Evolutionary conservation across 2,329 filamentous ascomycete species (phyloP).

Genomic region (Hypomyces rosellus): DNA sequence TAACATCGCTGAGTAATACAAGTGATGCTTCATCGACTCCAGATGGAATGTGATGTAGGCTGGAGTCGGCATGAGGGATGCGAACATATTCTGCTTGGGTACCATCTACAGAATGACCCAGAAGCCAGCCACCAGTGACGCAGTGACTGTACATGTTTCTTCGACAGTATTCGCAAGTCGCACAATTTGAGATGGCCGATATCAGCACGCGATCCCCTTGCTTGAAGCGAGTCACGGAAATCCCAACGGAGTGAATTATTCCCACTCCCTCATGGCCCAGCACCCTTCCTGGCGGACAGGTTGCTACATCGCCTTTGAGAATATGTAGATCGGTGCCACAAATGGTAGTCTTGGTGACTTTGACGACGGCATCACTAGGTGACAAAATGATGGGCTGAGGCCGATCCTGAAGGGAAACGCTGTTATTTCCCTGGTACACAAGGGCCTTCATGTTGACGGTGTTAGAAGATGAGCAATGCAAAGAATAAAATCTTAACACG

Average conservation of each 20-base stretch:
- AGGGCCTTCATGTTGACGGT: constrained; percentile 38
- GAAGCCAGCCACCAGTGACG: constrained; percentile 46
- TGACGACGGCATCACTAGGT: constrained; percentile 44
- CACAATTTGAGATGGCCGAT: constrained; percentile 45
- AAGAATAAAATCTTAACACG: too few species aligned
- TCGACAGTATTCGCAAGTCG: constrained; percentile 44
- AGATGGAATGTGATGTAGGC: constrained; percentile 37
- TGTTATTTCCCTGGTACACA: constrained; percentile 31
- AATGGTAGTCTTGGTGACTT: constrained; percentile 41
- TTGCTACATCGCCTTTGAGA: constrained; percentile 46
- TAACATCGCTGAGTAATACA: constrained; percentile 49
- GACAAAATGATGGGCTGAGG: constrained; percentile 34
- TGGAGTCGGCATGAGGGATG: constrained; percentile 43
- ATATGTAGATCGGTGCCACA: constrained; percentile 54
- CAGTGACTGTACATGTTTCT: constrained; percentile 48
- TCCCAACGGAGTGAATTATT: constrained; percentile 38
- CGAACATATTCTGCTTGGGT: constrained; percentile 53
- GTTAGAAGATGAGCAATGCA: too few species aligned
- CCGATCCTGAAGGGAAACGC: constrained; percentile 33
- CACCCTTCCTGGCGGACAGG: constrained; percentile 37
- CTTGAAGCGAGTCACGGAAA: constrained; percentile 38
- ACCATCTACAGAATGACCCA: constrained; percentile 47
- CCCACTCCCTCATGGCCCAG: constrained; percentile 51
- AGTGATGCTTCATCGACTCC: constrained; percentile 35
- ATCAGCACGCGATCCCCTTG: constrained; percentile 47